A percentile compares a stretch with the other conserved stretches of the same genome.
These are phyloP conservation scores for Oidiodendron maius DNA, from an alignment of 495 filamentous ascomycete species.

Conservation along the genomic window DNA sequence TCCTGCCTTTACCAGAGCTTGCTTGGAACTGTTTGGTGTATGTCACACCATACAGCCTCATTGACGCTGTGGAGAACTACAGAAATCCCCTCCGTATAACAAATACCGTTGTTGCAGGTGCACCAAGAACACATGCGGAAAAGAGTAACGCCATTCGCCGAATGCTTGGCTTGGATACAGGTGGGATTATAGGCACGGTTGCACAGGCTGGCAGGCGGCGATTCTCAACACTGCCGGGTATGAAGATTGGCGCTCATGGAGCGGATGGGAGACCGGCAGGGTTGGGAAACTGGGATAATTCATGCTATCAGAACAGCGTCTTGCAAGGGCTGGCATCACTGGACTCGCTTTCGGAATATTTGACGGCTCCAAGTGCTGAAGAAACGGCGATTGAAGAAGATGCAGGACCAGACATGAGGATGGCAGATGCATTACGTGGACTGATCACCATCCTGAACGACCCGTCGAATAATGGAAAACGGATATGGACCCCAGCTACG, in stretches of 20 bases:
- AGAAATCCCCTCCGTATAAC: conserved; percentile 17
- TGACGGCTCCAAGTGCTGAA: conserved; percentile 27
- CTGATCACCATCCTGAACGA: conserved; percentile 65
- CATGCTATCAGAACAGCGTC: conserved; percentile 96
- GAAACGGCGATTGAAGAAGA: conserved; percentile 27
- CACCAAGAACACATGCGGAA: conserved; percentile 37
- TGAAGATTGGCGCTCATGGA: conserved; percentile 11
- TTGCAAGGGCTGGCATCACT: conserved; percentile 82
- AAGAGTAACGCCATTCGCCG: conserved; percentile 67
- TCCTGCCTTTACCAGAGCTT: conserved; percentile 31
- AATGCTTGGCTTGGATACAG: conserved; percentile 58
- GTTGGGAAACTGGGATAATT: conserved; percentile 86
- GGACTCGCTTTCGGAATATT: conserved; percentile 48
- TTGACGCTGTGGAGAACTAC: conserved; percentile 50
- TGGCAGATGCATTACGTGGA: conserved; percentile 47
- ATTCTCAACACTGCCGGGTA: conserved; percentile 18
- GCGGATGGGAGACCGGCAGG: conserved; percentile 56
- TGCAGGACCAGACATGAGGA: conserved; percentile 38
- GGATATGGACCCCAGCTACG: conserved; percentile 69
- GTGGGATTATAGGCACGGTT: conserved; percentile 25
- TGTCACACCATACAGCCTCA: conserved; percentile 51
- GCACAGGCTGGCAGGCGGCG: conserved; percentile 18
- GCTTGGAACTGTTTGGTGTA: conserved; percentile 61
- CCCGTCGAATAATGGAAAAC: conserved; percentile 57
- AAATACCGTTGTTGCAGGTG: conserved; percentile 14